Base-by-base conservation (phyloP, 2,329 filamentous ascomycete species). In the Colletotrichum chrysophilum region DNA sequence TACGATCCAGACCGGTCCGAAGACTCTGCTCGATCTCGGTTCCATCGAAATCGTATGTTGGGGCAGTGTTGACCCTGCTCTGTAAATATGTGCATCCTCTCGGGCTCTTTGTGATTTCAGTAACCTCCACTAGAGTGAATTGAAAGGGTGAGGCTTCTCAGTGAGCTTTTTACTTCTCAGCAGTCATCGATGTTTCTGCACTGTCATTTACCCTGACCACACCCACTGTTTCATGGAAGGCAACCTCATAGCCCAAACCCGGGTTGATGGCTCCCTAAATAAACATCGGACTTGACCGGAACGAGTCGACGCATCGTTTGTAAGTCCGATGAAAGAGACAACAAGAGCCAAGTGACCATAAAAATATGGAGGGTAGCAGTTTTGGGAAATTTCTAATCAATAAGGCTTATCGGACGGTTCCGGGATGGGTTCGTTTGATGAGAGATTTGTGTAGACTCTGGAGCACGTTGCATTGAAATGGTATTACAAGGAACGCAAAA, bases 401-500 rank as follows among this genome's bases (percentile, higher is more conserved):
- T 52, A 14, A 7, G 10, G n/a, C 43, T 24, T 21, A 0, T 24
- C n/a, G 10, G 43, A 52, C 5, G 43, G n/a, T 7, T 52, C 43
- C n/a, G n/a, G n/a, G 2, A 21, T 52, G n/a, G 10, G 43, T 52
- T 52, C 43, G 10, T 21, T 52, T 24, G 43, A 52, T 52, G 10
- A 7, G n/a, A 52, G n/a, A 12, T 24, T 4, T 52, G 10, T 4
- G 43, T 12, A 52, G 10, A 21, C 43, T n/a, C 10, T 7, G n/a
- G 10, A 52, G 5, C 43, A 24, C 43, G 6, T 13, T n/a, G 43
- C 43, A 48, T n/a, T n/a, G 18, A 48, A 13, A 52, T 52, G 6
- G 1, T 52, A 36, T 14, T 7, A 21, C 3, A 21, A 52, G 10
- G 10, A 7, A 13, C n/a, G 7, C 3, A 3, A 7, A 13, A 0